phyloP scores from a whole-genome alignment of 2,329 filamentous ascomycete species.

The Stemphylium vesicarium region DNA sequence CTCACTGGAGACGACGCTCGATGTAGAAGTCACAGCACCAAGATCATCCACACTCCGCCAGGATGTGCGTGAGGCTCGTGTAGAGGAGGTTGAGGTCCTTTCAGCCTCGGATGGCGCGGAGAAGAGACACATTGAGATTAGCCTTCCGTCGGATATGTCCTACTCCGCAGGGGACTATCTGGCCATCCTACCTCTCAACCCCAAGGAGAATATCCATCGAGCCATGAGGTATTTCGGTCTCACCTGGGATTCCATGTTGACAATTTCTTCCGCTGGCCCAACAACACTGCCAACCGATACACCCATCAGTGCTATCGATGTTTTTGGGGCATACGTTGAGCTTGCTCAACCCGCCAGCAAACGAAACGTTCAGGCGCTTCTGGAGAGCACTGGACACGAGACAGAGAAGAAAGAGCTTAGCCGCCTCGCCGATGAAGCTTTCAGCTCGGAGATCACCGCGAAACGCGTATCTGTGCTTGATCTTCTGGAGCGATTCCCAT shows the following conservation, averaged over 20 bases:
- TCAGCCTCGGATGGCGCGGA: slow-evolving; percentile 34
- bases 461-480: slow-evolving; percentile 71
- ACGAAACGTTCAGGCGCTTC: slow-evolving; percentile 60
- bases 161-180: slow-evolving; percentile 81
- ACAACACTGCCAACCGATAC: slow-evolving; percentile 69
- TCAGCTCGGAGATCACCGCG: slow-evolving; percentile 48
- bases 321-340: slow-evolving; percentile 75
- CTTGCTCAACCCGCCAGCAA: slow-evolving; percentile 75
- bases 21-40: slow-evolving; percentile 44
- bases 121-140: slow-evolving; percentile 53
- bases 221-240: slow-evolving; percentile 70
- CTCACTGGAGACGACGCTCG: slow-evolving; percentile 35
- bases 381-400: slow-evolving; percentile 59
- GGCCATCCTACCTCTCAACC: slow-evolving; percentile 74
- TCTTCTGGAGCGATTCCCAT: slow-evolving; percentile 67
- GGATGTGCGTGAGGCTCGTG: slow-evolving; percentile 45
- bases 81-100: slow-evolving; percentile 41
- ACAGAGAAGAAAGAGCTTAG: slow-evolving; percentile 57
- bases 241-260: slow-evolving; percentile 71
- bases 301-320: slow-evolving; percentile 66
- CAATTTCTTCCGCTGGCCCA: slow-evolving; percentile 65
- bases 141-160: slow-evolving; percentile 56
- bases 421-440: slow-evolving; percentile 53
- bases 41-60: slow-evolving; percentile 46
- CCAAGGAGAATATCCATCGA: slow-evolving; percentile 64